Conservation (phyloP, 1,284 basidiomycete species). For the Ustilago xerochloae region DNA sequence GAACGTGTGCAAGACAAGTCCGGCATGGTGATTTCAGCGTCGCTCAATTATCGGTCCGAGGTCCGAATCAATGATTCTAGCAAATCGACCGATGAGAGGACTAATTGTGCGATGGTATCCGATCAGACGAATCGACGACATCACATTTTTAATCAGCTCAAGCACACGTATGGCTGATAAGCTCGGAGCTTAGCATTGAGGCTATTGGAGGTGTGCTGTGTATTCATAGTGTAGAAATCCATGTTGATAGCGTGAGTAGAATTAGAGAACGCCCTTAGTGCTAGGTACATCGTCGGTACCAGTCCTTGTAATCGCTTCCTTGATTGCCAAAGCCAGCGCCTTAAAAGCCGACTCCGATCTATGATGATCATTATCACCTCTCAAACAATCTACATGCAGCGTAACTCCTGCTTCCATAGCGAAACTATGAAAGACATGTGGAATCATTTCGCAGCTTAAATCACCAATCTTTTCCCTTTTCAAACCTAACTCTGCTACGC, state of each 20-base stretch:
- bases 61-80: too few species aligned
- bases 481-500: conserved; percentile 81
- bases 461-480: conserved; percentile 97
- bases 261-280: too few species aligned
- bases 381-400: conserved; percentile 90
- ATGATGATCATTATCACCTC: conserved; percentile 98
- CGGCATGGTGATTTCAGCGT: too few species aligned
- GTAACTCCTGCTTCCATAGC: conserved; percentile 90
- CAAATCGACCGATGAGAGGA: too few species aligned
- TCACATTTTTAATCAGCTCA: too few species aligned
- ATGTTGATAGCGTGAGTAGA: too few species aligned
- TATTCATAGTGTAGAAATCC: conserved; percentile 61
- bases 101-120: too few species aligned
- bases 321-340: conserved; percentile 92
- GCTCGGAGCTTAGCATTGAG: too few species aligned
- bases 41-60: too few species aligned
- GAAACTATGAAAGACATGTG: conserved; percentile 92
- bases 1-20: not conserved
- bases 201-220: not conserved
- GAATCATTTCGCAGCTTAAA: conserved; percentile 87
- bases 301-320: conserved; percentile 89
- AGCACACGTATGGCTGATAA: too few species aligned
- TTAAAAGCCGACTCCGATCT: conserved; percentile 98
- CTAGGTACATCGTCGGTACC: conserved; percentile 92
- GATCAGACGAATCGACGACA: too few species aligned